A percentile compares a stretch with the other conserved stretches of the same genome.
Conservation (phyloP, 2,329 filamentous ascomycete genomes). For the Penicillium concentricum region DNA sequence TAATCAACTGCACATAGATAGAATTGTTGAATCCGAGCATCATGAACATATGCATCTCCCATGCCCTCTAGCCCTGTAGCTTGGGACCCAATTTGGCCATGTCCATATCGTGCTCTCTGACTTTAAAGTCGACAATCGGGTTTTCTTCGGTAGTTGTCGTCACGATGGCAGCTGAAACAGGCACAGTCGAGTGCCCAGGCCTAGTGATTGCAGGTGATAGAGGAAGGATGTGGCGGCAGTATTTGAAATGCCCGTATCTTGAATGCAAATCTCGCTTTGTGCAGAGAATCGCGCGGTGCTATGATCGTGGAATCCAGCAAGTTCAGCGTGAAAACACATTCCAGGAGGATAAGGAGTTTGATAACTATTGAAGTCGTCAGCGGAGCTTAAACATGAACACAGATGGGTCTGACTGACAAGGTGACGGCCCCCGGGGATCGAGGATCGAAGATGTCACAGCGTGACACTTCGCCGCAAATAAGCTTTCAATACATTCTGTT, state of each 20-base stretch:
- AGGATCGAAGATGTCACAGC: not conserved
- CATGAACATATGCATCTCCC: not conserved
- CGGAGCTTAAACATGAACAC: not conserved
- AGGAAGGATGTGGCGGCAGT: not conserved
- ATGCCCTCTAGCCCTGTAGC: not conserved
- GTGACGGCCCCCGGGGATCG: not conserved
- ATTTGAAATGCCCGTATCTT: not conserved
- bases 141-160: not conserved
- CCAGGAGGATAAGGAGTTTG: not conserved
- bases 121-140: not conserved
- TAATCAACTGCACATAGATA: not conserved
- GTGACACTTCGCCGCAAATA: not conserved
- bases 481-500: not conserved
- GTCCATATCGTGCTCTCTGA: not conserved
- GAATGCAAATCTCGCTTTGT: not conserved
- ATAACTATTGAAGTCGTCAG: not conserved
- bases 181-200: not conserved
- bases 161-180: not conserved
- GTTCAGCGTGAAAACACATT: not conserved
- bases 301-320: not conserved
- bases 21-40: not conserved
- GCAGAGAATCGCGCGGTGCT: not conserved
- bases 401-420: not conserved
- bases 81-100: not conserved
- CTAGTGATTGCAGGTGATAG: not conserved